Evolutionary conservation across 2,329 filamentous ascomycete genomes (phyloP), one percentile per base, ranked within the genome.

Genomic region (Cladosporium sp.): DNA sequence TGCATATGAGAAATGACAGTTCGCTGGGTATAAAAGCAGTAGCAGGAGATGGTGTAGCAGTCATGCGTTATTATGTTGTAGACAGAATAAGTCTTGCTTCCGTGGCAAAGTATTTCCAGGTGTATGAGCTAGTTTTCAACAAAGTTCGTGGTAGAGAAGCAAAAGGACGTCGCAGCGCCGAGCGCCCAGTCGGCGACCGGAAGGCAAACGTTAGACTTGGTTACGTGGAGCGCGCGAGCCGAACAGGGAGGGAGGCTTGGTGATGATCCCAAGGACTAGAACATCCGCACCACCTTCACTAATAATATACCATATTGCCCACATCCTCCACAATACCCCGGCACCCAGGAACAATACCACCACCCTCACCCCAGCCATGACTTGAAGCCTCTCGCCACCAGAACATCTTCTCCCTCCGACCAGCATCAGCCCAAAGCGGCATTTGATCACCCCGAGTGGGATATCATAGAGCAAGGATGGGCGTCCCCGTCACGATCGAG

Each of bases 401-500:
- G 16, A 55, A 44, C 37, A 31, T 6, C 35, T 5, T 29, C 57
- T 28, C 35, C 35, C 35, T 44, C 56, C 57, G 31, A 56, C 21
- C 33, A 57, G 40, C 58, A 28, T 29, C 37, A 61, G 58, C 58
- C 58, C 58, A 21, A 55, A 53, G 59, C 46, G 59, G 59, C 59
- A 52, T 52, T 40, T 53, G 59, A 62, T 40, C 40, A 61, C 11
- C 60, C 40, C 40, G n/a, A 46, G n/a, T 8, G n/a, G 40, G 2
- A n/a, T 16, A 59, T 10, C n/a, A 59, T 11, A 37, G 7, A 44
- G 35, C 40, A 31, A 63, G 33, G 21, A 63, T 63, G 61, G 61
- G 61, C 33, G 61, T 63, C 26, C 61, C 61, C 14, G 61, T 63
- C 7, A 52, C 33, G n/a, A 63, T 63, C 50, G 61, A 63, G 16